Evolutionary conservation across 2,329 filamentous ascomycete genomes (phyloP).

Genomic region (Scytalidium lignicola): DNA sequence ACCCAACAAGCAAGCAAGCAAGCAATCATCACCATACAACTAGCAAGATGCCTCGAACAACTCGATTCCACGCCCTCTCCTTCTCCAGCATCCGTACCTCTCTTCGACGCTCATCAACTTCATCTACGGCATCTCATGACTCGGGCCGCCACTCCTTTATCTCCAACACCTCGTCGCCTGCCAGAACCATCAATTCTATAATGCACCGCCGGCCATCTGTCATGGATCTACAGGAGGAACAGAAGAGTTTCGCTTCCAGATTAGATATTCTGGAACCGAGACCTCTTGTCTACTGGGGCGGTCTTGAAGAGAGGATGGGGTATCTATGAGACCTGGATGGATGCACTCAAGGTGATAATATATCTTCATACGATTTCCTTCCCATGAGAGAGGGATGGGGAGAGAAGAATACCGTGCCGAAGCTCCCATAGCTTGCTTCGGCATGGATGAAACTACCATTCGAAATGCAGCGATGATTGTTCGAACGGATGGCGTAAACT

Average conservation of each 20-base stretch:
- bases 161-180: constrained; percentile 36
- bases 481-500: too few relatives aligned
- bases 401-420: too few relatives aligned
- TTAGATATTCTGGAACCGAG: constrained; percentile 56
- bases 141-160: constrained; percentile 32
- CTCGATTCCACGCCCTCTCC: constrained; percentile 24
- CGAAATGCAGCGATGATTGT: too few relatives aligned
- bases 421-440: too few relatives aligned
- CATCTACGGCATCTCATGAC: constrained; percentile 21
- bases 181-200: constrained; percentile 52
- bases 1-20: too few relatives aligned
- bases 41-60: constrained; percentile 4
- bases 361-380: background rate
- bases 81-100: constrained; percentile 49
- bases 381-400: too few relatives aligned
- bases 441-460: too few relatives aligned
- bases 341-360: background rate
- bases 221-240: constrained; percentile 53
- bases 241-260: constrained; percentile 45
- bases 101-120: constrained; percentile 41
- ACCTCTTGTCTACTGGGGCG: constrained; percentile 59
- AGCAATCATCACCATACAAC: background rate
- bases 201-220: constrained; percentile 54
- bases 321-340: constrained; percentile 11
- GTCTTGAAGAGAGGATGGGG: constrained; percentile 54